phyloP scores from a whole-genome alignment of 1,284 basidiomycete genomes.

The Papiliotrema laurentii region DNA sequence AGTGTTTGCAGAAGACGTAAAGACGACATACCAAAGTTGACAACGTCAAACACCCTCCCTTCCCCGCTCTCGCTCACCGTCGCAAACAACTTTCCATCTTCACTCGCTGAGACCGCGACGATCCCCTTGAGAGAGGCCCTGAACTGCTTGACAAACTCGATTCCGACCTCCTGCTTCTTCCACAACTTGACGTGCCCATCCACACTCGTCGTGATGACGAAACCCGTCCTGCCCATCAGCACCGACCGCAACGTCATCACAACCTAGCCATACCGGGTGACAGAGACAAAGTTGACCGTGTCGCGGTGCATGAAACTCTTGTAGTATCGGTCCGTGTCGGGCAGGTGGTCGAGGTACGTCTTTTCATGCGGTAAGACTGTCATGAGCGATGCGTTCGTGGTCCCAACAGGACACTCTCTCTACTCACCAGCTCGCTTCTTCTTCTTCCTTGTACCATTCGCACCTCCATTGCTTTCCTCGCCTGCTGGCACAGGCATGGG shows the following conservation, averaged over 20 bases:
- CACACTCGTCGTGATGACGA: conserved; percentile 87
- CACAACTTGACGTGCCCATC: conserved; percentile 97
- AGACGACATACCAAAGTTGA: conserved; percentile 76
- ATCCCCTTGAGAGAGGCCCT: conserved; percentile 83
- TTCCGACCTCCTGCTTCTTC: conserved; percentile 93
- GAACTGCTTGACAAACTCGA: conserved; percentile 92
- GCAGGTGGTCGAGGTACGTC: conserved; percentile 86
- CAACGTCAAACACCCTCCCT: conserved; percentile 93
- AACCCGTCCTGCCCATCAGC: conserved; percentile 66
- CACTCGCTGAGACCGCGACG: conserved; percentile 75
- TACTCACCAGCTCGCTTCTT: conserved; percentile 41
- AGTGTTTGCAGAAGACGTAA: not conserved
- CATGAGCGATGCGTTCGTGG: not conserved
- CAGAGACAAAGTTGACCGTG: conserved; percentile 76
- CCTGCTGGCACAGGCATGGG: conserved; percentile 19
- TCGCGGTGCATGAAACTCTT: conserved; percentile 99
- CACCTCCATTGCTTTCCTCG: conserved; percentile 14
- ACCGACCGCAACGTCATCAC: not conserved
- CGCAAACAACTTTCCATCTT: conserved; percentile 88
- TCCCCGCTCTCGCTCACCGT: conserved; percentile 78
- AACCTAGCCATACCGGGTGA: conserved; percentile 85
- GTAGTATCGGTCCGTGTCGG: conserved; percentile 86
- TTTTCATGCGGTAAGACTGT: conserved; percentile 68
- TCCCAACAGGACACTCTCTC: not conserved
- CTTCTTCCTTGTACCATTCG: conserved; percentile 22